phyloP scores from a whole-genome alignment of 2,329 filamentous ascomycete species.

The Chaetomiaceae sp. region DNA sequence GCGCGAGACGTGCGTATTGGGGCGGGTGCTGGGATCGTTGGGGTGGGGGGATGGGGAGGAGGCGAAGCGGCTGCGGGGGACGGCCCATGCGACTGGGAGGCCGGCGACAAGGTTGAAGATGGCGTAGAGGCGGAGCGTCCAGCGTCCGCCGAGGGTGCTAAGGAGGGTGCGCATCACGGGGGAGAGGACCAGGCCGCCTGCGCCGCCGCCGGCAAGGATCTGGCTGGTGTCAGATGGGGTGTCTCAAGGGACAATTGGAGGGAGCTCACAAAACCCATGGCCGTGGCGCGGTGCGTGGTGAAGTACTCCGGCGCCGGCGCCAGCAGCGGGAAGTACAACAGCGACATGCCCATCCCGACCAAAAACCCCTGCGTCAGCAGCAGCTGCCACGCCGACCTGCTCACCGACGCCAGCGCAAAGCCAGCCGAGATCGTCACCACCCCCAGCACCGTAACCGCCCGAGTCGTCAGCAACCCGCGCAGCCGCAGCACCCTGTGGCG shows the following conservation, averaged over 20 bases:
- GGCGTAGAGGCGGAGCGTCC: slow-evolving; percentile 37
- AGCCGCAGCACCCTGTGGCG: slow-evolving; percentile 23
- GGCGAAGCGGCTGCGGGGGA: slow-evolving; percentile 35
- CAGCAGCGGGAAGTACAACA: slow-evolving; percentile 39
- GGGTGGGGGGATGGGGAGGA: slow-evolving; percentile 13
- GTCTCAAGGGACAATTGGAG: background rate
- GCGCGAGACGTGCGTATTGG: slow-evolving; percentile 33
- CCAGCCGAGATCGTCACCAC: slow-evolving; percentile 37
- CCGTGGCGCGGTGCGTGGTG: slow-evolving; percentile 38
- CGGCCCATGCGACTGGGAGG: slow-evolving; percentile 35
- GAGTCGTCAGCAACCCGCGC: slow-evolving; percentile 28
- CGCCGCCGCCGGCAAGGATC: slow-evolving; percentile 37
- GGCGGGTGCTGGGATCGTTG: slow-evolving; percentile 23
- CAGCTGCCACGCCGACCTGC: slow-evolving; percentile 35
- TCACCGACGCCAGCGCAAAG: slow-evolving; percentile 36
- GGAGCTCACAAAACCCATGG: slow-evolving; percentile 37
- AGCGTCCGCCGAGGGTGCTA: slow-evolving; percentile 36
- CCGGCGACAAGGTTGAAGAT: slow-evolving; percentile 33
- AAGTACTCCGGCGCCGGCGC: slow-evolving; percentile 45
- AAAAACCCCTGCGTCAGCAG: slow-evolving; percentile 39
- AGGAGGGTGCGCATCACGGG: slow-evolving; percentile 37
- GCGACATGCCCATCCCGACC: slow-evolving; percentile 38
- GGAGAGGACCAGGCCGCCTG: slow-evolving; percentile 38
- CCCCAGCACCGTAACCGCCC: slow-evolving; percentile 36
- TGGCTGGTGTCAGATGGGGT: slow-evolving; percentile 12